These are phyloP conservation scores for Fusarium tricinctum DNA, from an alignment of 2,329 filamentous ascomycete genomes.

Conservation along the genomic window DNA sequence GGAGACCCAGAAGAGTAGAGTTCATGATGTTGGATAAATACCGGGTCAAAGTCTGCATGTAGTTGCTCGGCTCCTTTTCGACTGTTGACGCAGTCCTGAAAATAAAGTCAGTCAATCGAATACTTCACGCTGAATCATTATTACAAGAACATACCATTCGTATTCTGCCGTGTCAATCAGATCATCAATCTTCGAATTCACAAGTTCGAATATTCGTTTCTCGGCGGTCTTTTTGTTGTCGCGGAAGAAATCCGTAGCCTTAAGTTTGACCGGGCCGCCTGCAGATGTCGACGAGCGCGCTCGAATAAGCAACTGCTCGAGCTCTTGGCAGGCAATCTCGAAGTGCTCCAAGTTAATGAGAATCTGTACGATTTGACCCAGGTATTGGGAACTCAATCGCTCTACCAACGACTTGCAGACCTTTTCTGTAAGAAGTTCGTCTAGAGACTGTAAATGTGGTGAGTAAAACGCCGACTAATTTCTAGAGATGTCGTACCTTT, in stretches of 20 bases:
- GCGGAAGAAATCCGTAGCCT: conserved; percentile 87
- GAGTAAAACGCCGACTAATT: neutral
- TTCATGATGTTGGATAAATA: conserved; percentile 98
- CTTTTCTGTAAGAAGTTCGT: conserved; percentile 91
- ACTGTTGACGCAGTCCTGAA: conserved; percentile 67
- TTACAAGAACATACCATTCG: conserved; percentile 74
- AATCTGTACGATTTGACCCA: conserved; percentile 98
- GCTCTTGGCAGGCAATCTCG: conserved; percentile 89
- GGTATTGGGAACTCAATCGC: conserved; percentile 89
- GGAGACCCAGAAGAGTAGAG: conserved; percentile 91
- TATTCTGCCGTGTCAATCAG: conserved; percentile 97
- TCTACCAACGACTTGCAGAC: conserved; percentile 93
- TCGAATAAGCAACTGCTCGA: conserved; percentile 87
- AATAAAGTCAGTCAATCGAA: conserved; percentile 32
- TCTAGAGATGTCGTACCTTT: conserved; percentile 64
- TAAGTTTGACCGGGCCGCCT: conserved; percentile 82
- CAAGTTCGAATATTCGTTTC: conserved; percentile 97
- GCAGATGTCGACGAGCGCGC: conserved; percentile 86
- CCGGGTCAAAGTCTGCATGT: conserved; percentile 93
- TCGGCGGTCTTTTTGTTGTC: conserved; percentile 95
- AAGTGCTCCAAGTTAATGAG: conserved; percentile 98
- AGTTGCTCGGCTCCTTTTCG: conserved; percentile 83
- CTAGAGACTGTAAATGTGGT: conserved; percentile 77
- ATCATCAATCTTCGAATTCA: conserved; percentile 99
- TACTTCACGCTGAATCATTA: neutral